Conservation (phyloP, 169 alveolate species). For the Plasmodium inui region DNA sequence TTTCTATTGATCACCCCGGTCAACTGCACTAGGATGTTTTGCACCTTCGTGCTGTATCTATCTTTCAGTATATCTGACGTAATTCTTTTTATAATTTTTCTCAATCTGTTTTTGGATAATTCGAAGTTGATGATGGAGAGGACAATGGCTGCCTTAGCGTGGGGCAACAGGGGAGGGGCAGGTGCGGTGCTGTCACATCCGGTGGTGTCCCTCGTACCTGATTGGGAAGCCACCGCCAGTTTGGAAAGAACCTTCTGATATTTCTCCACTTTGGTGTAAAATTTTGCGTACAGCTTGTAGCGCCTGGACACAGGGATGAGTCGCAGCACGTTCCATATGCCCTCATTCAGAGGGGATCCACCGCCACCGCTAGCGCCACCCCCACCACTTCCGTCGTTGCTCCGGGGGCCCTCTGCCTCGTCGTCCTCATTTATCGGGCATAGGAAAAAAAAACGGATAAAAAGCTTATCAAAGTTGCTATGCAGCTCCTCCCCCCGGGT, state of each 20-base stretch:
- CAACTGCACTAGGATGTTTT: conserved; percentile 10
- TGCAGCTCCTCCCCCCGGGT: not conserved
- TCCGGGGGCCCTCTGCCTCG: not conserved
- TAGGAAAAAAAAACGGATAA: conserved; percentile 15
- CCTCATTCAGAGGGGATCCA: not conserved
- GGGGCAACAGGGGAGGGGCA: not conserved
- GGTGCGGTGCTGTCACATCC: not conserved
- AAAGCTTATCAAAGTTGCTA: conserved; percentile 16
- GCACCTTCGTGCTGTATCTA: conserved; percentile 32
- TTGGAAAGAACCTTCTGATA: conserved; percentile 1
- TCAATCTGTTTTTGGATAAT: not conserved
- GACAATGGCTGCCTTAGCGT: not conserved
- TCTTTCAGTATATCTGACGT: conserved; percentile 63
- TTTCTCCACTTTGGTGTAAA: conserved; percentile 21
- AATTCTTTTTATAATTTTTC: conserved; percentile 56
- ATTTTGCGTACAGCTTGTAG: conserved; percentile 34
- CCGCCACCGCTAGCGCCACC: not conserved
- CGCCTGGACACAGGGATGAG: conserved; percentile 38
- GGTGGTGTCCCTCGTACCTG: not conserved
- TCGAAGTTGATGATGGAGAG: conserved; percentile 39
- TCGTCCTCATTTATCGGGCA: conserved; percentile 22
- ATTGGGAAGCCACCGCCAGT: not conserved
- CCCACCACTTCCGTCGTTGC: not conserved
- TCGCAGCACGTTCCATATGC: conserved; percentile 22
- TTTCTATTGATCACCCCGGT: conserved; percentile 25